Evolutionary conservation across 495 filamentous ascomycete species (phyloP), one percentile per base, ranked within the genome.

Genomic region (Lasiosphaeria hispida): DNA sequence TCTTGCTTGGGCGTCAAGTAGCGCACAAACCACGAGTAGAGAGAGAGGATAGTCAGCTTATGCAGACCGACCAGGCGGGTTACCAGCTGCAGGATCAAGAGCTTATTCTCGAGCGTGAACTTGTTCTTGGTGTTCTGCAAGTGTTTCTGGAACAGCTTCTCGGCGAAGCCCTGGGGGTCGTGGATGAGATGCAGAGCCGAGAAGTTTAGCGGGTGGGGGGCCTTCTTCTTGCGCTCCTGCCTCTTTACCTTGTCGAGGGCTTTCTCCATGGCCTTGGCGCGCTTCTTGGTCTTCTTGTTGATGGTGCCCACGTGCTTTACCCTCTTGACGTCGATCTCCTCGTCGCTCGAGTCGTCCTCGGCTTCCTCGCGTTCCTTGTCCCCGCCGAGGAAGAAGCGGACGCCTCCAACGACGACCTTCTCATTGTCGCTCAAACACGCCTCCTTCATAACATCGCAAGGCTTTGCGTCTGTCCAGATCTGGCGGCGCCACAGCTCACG

Each of bases 281-380:
- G 87, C 77, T 97, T 97, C 66, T 85, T 91, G 10, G 85, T 87
- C 78, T 97, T 98, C 76, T 97, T 99, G 76, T 96, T 97, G 73
- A 97, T 94, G 8, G 82, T 85, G 39, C 83, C 80, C 64, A 90
- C 88, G 72, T 97, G 92, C 69, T 86, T 90, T 48, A 97, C 71
- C 64, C 86, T 86, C 35, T 81, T 85, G 59, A 97, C 79, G 67
- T 96, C 91, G 30, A 96, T 74, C 13, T 76, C 83, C 15, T 91
- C 88, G 67, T 92, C 91, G 70, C 89, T 92, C 68, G 83, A 88
- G 48, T 96, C 92, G 50, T 96, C 92, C 38, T 92, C 89, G 45
- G 87, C 77, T 62, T 97, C 93, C 66, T 97, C 94, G 54, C 91
- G 82, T 74, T 96, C 94, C 70, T 92, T 88, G 70, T 97, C 92